Base-by-base conservation (phyloP, 495 filamentous ascomycete species). In the Aspergillus nidulans region DNA sequence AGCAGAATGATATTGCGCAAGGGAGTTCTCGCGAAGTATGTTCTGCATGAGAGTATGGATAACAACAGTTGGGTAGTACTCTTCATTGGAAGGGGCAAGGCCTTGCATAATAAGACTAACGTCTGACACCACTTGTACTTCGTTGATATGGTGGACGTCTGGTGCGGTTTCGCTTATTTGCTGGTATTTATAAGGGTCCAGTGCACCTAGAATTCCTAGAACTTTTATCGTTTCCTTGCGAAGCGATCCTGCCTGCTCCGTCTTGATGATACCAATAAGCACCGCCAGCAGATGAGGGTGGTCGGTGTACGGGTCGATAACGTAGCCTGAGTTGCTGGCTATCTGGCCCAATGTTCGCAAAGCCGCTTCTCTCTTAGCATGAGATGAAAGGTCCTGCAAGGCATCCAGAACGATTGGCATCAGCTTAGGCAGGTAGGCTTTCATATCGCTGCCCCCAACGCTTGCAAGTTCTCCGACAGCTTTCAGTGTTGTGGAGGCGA, bases 81-180 rank as follows among this genome's bases (percentile, higher is more conserved):
- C 94, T 63, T 99, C 95, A 55, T 90, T 94, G 0, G 91, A 96
- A 2, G 94, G 95, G 2, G 91, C 97, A n/a, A 96, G 80, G 10
- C 94, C 92, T 56, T 87, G 87, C 91, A 99, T 97, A 74, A 99
- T 96, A 19, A 99, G 78, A 13, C 91, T 91, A 45, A 99, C 95
- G 74, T 99, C 94, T 13, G 91, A 95, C 50, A 94, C 81, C 24
- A 76, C 75, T 55, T 88, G 81, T 23, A 78, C 75, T 51, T 83
- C 76, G 41, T 77, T 76, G 58, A 77, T 76, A 56, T 77, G 70
- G 32, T 77, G 77, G 65, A 78, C 65, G 62, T 75, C 77, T 10
- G 75, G 73, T 32, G 75, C 75, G 28, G 64, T 67, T 53, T 76
- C 73, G 47, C 73, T 77, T 56, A 77, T 77, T 58, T 77, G 74